Percentiles rank a stretch among this genome's conserved stretches.
Evolutionary conservation across 192 early-diverging fungal genomes (phyloP).

Genomic region (Piromyces finnis): DNA sequence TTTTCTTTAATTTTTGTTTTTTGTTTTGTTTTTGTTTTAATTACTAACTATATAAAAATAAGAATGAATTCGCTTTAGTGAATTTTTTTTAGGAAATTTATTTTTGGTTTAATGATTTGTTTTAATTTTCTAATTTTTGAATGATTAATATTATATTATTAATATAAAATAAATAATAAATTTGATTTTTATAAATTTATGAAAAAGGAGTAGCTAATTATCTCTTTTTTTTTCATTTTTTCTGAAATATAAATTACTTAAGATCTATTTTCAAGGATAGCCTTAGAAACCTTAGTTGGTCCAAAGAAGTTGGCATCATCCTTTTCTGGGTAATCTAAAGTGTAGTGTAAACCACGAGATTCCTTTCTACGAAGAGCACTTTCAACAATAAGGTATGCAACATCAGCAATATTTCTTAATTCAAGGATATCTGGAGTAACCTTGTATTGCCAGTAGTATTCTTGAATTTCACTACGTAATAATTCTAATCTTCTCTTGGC

Average conservation of each 20-base stretch:
- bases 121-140: too few species aligned
- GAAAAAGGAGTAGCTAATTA: background rate
- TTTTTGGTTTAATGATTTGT: too few species aligned
- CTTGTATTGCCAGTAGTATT: background rate
- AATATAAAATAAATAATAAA: too few species aligned
- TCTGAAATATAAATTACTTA: background rate
- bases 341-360: constrained; percentile 93
- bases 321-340: constrained; percentile 60
- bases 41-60: too few species aligned
- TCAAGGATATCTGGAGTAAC: background rate
- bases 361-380: constrained; percentile 81
- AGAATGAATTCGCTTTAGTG: too few species aligned
- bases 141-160: too few species aligned
- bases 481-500: background rate
- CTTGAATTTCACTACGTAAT: background rate
- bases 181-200: too few species aligned
- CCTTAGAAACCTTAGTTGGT: background rate
- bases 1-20: too few species aligned
- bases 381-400: background rate
- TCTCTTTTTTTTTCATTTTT: background rate
- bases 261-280: background rate
- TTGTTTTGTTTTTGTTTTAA: too few species aligned
- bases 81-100: too few species aligned
- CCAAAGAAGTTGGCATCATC: background rate
- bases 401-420: background rate